Conservation (phyloP, 2,329 filamentous ascomycete species). For the Ophiobolus disseminans region DNA sequence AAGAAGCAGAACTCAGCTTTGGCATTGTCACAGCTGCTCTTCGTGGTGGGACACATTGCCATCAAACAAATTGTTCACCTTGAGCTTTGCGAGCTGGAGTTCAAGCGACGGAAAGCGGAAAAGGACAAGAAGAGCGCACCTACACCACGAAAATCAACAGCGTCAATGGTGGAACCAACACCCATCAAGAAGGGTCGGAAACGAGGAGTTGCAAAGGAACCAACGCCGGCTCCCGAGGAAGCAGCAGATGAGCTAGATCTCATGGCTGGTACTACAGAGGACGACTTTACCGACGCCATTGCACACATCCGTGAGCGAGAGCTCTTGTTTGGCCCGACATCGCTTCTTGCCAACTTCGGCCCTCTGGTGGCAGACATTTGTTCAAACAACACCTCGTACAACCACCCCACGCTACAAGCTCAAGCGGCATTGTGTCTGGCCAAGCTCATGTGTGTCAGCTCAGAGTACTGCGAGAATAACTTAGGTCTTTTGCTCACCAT, state of each 20-base stretch:
- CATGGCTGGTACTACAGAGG: constrained; percentile 94
- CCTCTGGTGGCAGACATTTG: constrained; percentile 93
- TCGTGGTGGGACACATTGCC: constrained; percentile 93
- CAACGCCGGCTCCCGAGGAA: constrained; percentile 63
- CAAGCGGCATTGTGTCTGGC: constrained; percentile 93
- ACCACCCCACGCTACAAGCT: constrained; percentile 87
- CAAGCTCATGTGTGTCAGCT: constrained; percentile 98
- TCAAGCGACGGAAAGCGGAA: constrained; percentile 93
- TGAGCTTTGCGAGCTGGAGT: constrained; percentile 96
- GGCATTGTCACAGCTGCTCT: constrained; percentile 86
- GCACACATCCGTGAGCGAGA: constrained; percentile 84
- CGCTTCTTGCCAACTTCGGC: constrained; percentile 87
- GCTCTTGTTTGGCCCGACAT: constrained; percentile 80
- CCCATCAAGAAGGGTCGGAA: constrained; percentile 51
- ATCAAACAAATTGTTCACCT: constrained; percentile 99
- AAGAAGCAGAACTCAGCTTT: constrained; percentile 72
- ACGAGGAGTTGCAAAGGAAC: constrained; percentile 50
- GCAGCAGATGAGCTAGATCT: constrained; percentile 86
- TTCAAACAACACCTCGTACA: constrained; percentile 86
- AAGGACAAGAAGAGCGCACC: constrained; percentile 71
- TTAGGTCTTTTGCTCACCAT: constrained; percentile 95
- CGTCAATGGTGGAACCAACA: constrained; percentile 31
- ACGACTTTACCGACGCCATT: constrained; percentile 90
- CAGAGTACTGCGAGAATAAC: constrained; percentile 94
- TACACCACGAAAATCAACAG: constrained; percentile 40